Evolutionary conservation across 495 filamentous ascomycete species (phyloP).

Genomic region (Penicillium coprophilum): DNA sequence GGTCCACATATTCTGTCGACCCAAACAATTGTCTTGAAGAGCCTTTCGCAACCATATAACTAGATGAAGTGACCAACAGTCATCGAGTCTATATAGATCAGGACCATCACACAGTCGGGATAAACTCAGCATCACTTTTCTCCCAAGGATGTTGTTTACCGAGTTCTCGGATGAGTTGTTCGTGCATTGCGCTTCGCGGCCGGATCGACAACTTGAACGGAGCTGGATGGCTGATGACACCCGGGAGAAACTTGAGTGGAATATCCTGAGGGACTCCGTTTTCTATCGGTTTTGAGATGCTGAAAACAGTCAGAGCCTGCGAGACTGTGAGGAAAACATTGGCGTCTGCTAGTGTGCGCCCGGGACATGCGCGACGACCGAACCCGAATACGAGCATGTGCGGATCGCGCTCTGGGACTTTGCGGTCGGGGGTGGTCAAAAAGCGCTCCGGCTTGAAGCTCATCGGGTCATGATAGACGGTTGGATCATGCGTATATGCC

Average conservation of each 20-base stretch:
- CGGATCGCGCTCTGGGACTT: conserved; percentile 38
- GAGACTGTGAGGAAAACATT: conserved; percentile 35
- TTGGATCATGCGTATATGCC: conserved; percentile 32
- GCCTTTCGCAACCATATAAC: not conserved
- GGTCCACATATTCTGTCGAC: too few relatives aligned
- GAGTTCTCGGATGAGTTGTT: conserved; percentile 32
- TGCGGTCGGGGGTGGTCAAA: conserved; percentile 15
- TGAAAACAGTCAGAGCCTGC: conserved; percentile 40
- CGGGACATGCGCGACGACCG: conserved; percentile 42
- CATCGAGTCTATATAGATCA: not conserved
- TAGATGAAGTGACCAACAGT: not conserved
- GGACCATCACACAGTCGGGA: not conserved
- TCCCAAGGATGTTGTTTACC: conserved; percentile 46
- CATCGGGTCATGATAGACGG: conserved; percentile 20
- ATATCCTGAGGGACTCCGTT: conserved; percentile 33
- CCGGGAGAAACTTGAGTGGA: conserved; percentile 29
- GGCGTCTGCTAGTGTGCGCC: conserved; percentile 36
- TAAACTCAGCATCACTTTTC: conserved; percentile 34
- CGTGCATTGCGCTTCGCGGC: conserved; percentile 33
- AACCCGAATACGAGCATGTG: conserved; percentile 37
- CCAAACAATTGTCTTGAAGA: too few relatives aligned
- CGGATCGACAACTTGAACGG: conserved; percentile 35
- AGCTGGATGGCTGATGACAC: conserved; percentile 41
- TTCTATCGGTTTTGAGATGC: conserved; percentile 34
- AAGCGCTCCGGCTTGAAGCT: conserved; percentile 39